These are phyloP conservation scores for Casaregolazyma suthepensis DNA, from an alignment of 1,139 yeast genomes.

Conservation along the genomic window DNA sequence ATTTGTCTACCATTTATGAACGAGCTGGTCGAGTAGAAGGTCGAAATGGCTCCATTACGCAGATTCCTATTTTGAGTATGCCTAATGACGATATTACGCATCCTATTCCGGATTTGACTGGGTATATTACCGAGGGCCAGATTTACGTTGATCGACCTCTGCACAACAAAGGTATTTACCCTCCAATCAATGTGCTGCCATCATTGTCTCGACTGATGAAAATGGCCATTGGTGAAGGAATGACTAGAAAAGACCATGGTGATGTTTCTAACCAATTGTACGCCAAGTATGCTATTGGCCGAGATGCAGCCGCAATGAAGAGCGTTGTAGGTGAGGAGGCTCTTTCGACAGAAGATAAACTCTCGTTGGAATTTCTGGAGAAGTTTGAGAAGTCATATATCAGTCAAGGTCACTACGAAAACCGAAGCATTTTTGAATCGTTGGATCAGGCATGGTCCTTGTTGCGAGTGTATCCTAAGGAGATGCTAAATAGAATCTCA, in stretches of 20 bases:
- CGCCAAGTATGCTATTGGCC: conserved; percentile 98
- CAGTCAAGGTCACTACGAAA: conserved; percentile 92
- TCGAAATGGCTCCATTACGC: conserved; percentile 98
- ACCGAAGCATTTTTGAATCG: conserved; percentile 89
- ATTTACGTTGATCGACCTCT: conserved; percentile 95
- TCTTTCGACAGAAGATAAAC: conserved; percentile 91
- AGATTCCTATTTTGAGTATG: conserved; percentile 97
- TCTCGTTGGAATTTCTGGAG: conserved; percentile 93
- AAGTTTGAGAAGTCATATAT: conserved; percentile 95
- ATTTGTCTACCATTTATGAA: conserved; percentile 96
- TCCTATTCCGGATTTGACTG: conserved; percentile 99
- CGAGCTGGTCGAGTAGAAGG: conserved; percentile 99
- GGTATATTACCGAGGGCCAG: conserved; percentile 99
- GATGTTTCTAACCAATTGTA: conserved; percentile 98
- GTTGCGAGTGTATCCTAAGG: conserved; percentile 97
- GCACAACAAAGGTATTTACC: conserved; percentile 93
- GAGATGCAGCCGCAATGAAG: conserved; percentile 99
- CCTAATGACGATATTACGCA: conserved; percentile 99
- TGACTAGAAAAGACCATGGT: conserved; percentile 99
- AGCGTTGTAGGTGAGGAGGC: conserved; percentile 99
- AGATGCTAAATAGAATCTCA: conserved; percentile 94
- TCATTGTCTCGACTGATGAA: conserved; percentile 97
- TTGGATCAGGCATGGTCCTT: conserved; percentile 98
- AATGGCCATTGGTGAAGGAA: conserved; percentile 99
- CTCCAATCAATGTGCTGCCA: conserved; percentile 97